Base-by-base conservation (phyloP, 2,329 filamentous ascomycete species). In the Aspergillus vadensis region DNA sequence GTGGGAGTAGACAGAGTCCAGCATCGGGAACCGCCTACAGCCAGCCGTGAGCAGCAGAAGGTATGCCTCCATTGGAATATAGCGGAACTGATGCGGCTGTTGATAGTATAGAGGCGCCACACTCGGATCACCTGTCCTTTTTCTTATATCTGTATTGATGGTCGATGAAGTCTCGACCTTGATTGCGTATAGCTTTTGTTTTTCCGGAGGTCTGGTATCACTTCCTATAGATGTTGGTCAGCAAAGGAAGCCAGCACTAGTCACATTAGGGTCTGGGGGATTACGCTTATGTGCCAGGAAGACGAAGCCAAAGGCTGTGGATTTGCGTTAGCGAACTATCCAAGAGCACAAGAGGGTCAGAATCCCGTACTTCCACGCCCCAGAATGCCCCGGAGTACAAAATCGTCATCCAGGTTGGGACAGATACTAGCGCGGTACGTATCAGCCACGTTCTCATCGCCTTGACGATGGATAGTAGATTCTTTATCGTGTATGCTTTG, bases 1-100 rank as follows among this genome's bases (percentile, higher is more conserved):
- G 55, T 74, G 67, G 8, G 67, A 59, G 50, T 74, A 74, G 15
- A 74, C 67, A 0, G 70, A 72, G 57, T 73, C 62, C 21, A 75
- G 44, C 0, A 15, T 65, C 2, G 72, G 71, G 43, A 75, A 75
- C 14, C 69, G 65, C 15, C 67, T 55, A 58, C 66, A 68, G n/a
- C 60, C 30, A 17, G 63, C 57, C 14, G 69, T 55, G 8, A 73
- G 65, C 14, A 70, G 60, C 47, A 75, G 47, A 12, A 68, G 43
- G 8, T 72, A 55, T 4, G 72, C 72, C 59, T 74, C 72, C 5
- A 52, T 49, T 9, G 71, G 72, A 12, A 57, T 32, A 12, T 57
- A 55, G 39, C n/a, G 36, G 15, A 25, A 14, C 2, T 4, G 10
- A 19, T 21, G 19, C 15, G 9, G 23, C 19, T 17, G 2, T 5